phyloP scores from a whole-genome alignment of 2,329 filamentous ascomycete genomes.

The Fusarium fracticaudum region DNA sequence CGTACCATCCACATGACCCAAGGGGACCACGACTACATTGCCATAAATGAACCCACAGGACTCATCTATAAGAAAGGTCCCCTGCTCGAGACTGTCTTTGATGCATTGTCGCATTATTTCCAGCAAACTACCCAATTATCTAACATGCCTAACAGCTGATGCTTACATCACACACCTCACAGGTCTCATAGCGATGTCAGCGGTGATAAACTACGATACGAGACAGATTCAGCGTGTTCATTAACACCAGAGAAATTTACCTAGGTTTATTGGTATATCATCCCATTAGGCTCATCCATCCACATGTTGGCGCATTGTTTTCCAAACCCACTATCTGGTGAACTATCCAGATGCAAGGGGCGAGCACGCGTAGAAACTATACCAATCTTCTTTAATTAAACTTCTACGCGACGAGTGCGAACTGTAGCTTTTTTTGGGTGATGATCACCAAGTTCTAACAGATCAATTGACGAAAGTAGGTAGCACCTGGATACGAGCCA shows the following conservation, averaged over 20 bases:
- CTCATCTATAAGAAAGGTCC: rapidly evolving
- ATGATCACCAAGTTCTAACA: background rate
- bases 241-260: background rate
- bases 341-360: background rate
- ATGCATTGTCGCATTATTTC: background rate
- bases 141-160: too few species aligned
- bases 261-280: background rate
- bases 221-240: too few species aligned
- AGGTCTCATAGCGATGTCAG: too few species aligned
- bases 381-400: rapidly evolving
- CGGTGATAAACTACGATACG: background rate
- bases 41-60: background rate
- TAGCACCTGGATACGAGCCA: background rate
- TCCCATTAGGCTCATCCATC: background rate
- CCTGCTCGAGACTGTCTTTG: too few species aligned
- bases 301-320: background rate
- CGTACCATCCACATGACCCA: background rate
- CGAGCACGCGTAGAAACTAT: background rate
- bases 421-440: rapidly evolving
- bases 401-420: background rate
- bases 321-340: background rate
- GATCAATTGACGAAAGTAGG: background rate
- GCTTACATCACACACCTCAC: too few species aligned
- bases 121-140: background rate
- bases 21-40: too few species aligned